Base-by-base conservation (phyloP, 2,329 filamentous ascomycete genomes). In the Apiospora marii region DNA sequence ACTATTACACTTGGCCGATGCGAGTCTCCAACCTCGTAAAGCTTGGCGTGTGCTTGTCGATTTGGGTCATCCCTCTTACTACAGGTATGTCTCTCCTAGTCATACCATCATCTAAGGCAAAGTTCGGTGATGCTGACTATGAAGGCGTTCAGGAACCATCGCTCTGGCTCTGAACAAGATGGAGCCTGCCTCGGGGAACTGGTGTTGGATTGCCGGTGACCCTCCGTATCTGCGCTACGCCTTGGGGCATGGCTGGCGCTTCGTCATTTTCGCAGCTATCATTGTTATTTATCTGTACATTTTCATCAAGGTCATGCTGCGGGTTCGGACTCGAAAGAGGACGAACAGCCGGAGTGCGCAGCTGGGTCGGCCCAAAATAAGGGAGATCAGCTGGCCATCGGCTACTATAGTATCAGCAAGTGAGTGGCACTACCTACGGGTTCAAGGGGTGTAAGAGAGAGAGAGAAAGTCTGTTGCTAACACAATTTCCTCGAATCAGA, bases 181-280 rank as follows among this genome's bases (percentile, higher is more conserved):
- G 16, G 48, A 46, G 41, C 72, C 72, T 19, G 72, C 68, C 22
- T 72, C 71, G 19, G 72, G 72, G 6, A 72, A 73, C 6, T 73
- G 72, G 72, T 73, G 72, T 44, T 73, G 72, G 72, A 72, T 73
- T 43, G 58, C 68, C 30, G 58, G 46, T 13, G 44, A 73, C 5
- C 72, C 72, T 34, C 22, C 41, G 10, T 70, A 69, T 58, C 48
- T 73, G n/a, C 71, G 72, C 34, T 73, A 73, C 22, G 68, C 53
- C 46, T 61, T 73, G 22, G 71, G 70, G n/a, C 72, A 73, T 19
- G 70, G 37, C n/a, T 73, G 72, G 72, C 48, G 72, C 7, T 61
- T 73, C n/a, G 34, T 24, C 19, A 67, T 61, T 49, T 71, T 71
- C 43, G 6, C 37, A 2, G 4, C 43, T 41, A 67, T 71, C 16